Evolutionary conservation across 208 protist species (phyloP), one percentile per base, ranked within the genome.

Genomic region (Leishmania turanica): DNA sequence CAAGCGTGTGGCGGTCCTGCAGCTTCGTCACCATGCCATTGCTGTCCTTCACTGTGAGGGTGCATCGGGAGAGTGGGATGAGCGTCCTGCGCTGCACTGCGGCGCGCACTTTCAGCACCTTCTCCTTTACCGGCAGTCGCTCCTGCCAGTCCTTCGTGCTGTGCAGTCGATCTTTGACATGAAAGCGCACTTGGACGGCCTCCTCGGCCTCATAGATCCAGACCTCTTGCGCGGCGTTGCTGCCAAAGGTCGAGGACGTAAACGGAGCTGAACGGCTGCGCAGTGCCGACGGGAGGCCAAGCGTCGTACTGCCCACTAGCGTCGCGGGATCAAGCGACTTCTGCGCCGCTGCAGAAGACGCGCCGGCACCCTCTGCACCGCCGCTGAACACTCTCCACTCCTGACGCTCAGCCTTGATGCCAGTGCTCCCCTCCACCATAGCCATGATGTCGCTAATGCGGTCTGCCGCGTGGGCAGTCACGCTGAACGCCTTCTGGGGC

Each of bases 1-100:
- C 37, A 37, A 98, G 72, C 13, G 86, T 79, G 83, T 97, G 94
- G 3, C 94, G 87, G 83, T 97, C 94, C 76, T 92, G 79, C 82
- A 97, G 76, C 62, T 79, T 81, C 21, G 77, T 37, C 1, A 78
- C 62, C 49, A 68, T 27, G 8, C 80, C 75, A 45, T 84, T 83
- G 13, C 53, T 80, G 34, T 66, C 71, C 62, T 68, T 78, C 24
- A 88, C 78, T 5, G 77, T 80, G 66, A 98, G 81, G 21, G 87
- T 86, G 85, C 92, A 96, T 5, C 95, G 92, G 2, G 93, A 94
- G 51, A 98, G 87, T 2, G 95, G 95, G 73, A 98, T 98, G 68
- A 95, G 84, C 53, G 95, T 98, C 51, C 84, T 84, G 24, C 88
- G 88, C 79, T 98, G 95, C 53, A 96, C 95, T 17, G 87, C 83